Base-by-base conservation (phyloP, 1,284 basidiomycete species). In the Tylopilus microsporus region DNA sequence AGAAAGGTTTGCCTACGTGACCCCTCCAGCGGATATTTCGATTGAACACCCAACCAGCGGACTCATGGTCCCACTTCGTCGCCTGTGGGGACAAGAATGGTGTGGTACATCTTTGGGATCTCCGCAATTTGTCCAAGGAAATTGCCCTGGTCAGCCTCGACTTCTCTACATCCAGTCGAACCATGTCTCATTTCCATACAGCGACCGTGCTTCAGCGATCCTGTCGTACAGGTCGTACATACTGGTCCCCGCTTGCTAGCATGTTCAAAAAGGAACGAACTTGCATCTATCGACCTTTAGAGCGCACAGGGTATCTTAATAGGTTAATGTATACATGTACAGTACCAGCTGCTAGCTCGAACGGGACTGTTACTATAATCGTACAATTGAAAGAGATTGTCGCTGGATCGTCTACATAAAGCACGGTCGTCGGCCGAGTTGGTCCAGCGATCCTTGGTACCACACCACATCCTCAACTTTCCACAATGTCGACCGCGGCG, bases 21-120 rank as follows among this genome's bases (percentile, higher is more conserved):
- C 37, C 21, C 48, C n/a, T 52, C 37, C 61, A 5, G 42, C 19
- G 15, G 48, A 25, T 15, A 25, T 19, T 36, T 19, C 19, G 21
- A 50, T n/a, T 57, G 39, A 61, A 16, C 16, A 32, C 48, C 2
- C 42, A 50, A 41, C 21, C 46, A 76, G 75, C 72, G 49, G 70
- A 69, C 47, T 63, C 69, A 12, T 62, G 66, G 58, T 66, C 66
- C 43, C 65, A 72, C 52, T 66, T 69, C 34, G 80, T 81, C 61
- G 75, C 71, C 6, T 80, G 75, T 53, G 80, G 81, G 18, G 76
- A 76, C 63, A 73, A 66, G 49, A 73, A 74, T 52, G 80, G 81
- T 18, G 59, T 39, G 32, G 70, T 82, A 45, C 76, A 74, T 37
- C 45, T 81, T 6, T 82, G 81, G 81, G 80, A 82, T 65, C 60